Conservation (phyloP, 2,329 filamentous ascomycete species). For the Acrocalymma vagum region DNA sequence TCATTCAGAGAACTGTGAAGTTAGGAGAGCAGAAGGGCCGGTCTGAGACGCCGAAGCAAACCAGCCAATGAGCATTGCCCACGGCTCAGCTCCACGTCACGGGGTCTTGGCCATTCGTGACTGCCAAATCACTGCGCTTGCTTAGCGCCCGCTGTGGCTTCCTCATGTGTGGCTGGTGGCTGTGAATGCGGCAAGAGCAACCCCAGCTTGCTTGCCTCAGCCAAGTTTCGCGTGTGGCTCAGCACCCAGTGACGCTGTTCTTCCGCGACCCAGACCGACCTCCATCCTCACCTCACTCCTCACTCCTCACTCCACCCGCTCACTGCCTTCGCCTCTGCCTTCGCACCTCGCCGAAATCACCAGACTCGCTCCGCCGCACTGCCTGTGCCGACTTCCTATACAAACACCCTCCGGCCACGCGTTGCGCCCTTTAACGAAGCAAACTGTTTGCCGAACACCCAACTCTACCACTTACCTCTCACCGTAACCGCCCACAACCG, state of each 20-base stretch:
- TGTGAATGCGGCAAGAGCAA: no score
- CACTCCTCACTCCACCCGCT: slow-evolving; percentile 36
- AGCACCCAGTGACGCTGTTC: slow-evolving; percentile 28
- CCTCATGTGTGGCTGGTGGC: no score
- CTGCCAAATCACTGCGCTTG: no score
- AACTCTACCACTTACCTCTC: slow-evolving; percentile 13
- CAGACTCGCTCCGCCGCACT: slow-evolving; percentile 29
- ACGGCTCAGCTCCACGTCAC: slow-evolving; percentile 15
- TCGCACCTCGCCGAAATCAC: slow-evolving; percentile 30
- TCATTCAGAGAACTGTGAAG: no score
- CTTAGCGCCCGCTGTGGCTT: no score
- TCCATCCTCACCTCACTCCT: no score
- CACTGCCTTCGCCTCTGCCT: slow-evolving; percentile 30
- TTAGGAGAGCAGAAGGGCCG: no score
- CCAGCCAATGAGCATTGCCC: slow-evolving; percentile 13
- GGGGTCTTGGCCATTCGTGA: no score
- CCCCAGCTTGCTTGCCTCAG: slow-evolving; percentile 14
- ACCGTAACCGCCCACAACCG: slow-evolving; percentile 22
- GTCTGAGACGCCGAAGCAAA: no score
- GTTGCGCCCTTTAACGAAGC: slow-evolving; percentile 17
- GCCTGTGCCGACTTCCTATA: slow-evolving; percentile 33
- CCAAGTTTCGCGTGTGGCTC: slow-evolving; percentile 21
- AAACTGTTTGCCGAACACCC: slow-evolving; percentile 10
- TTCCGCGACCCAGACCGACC: slow-evolving; percentile 24
- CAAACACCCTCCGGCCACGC: slow-evolving; percentile 31